These are phyloP conservation scores for Nicotiana paniculata DNA, from an alignment of 257 asterid species.

Conservation along the genomic window DNA sequence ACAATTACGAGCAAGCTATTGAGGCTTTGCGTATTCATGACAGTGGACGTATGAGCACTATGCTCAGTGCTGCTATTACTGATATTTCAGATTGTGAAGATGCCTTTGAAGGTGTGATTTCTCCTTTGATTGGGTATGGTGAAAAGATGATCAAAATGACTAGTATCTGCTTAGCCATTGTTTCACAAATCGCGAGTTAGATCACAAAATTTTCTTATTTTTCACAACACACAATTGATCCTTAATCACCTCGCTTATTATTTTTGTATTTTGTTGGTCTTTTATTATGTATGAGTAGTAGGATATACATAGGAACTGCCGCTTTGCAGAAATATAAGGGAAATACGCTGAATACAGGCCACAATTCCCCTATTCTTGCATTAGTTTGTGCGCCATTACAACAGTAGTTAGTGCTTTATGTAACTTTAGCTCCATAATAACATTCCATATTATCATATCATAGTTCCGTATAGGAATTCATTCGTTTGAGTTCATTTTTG, in stretches of 20 bases:
- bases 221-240: neutral
- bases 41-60: constrained; percentile 13
- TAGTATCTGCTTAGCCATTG: constrained; percentile 20
- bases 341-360: too few relatives aligned
- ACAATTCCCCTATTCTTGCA: too few relatives aligned
- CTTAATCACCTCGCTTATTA: neutral
- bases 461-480: too few relatives aligned
- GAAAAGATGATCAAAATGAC: constrained; percentile 21
- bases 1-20: constrained; percentile 8
- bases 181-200: constrained; percentile 5
- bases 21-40: constrained; percentile 7
- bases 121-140: neutral
- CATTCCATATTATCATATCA: too few relatives aligned
- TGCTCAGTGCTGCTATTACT: constrained; percentile 24
- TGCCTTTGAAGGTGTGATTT: neutral
- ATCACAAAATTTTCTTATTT: neutral
- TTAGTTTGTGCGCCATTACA: too few relatives aligned
- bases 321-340: too few relatives aligned
- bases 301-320: too few relatives aligned
- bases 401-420: too few relatives aligned
- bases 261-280: neutral
- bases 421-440: too few relatives aligned
- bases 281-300: too few relatives aligned
- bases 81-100: constrained; percentile 18
- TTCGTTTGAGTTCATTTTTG: too few relatives aligned